phyloP scores from a whole-genome alignment of 2,329 filamentous ascomycete species.

The Chaetomium olivaceum region DNA sequence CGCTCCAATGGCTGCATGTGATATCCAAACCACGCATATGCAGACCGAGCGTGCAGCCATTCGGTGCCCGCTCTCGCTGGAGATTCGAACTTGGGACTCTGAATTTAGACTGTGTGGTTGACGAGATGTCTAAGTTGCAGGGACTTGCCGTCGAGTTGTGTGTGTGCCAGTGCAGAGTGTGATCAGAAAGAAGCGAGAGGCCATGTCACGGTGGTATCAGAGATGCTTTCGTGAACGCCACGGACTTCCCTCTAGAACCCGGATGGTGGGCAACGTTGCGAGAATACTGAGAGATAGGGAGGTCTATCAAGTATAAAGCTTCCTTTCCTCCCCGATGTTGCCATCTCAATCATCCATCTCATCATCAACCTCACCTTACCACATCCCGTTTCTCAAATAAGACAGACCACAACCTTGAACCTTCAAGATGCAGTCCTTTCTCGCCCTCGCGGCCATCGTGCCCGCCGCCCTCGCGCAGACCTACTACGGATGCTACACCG shows the following conservation, averaged over 20 bases:
- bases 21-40: slow-evolving; percentile 24
- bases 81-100: not conserved
- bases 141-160: not conserved
- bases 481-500: slow-evolving; percentile 31
- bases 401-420: not conserved
- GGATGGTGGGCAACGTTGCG: not conserved
- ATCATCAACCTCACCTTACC: slow-evolving; percentile 8
- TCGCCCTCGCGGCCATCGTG: slow-evolving; percentile 20
- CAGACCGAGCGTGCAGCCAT: slow-evolving; percentile 4
- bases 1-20: slow-evolving; percentile 23
- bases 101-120: not conserved
- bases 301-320: slow-evolving; percentile 13
- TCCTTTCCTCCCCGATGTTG: slow-evolving; percentile 10
- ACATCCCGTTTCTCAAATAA: not conserved
- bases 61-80: slow-evolving; percentile 2
- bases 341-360: slow-evolving; percentile 9
- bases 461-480: slow-evolving; percentile 25
- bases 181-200: slow-evolving; percentile 6
- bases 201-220: slow-evolving; percentile 3
- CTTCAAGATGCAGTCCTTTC: slow-evolving; percentile 22
- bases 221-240: slow-evolving; percentile 7
- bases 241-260: not conserved
- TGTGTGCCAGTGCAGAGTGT: slow-evolving; percentile 18
- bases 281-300: not conserved
- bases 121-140: not conserved